Evolutionary conservation across 2,329 filamentous ascomycete species (phyloP), one percentile per base, ranked within the genome.

Genomic region (Aspergillus unguis): DNA sequence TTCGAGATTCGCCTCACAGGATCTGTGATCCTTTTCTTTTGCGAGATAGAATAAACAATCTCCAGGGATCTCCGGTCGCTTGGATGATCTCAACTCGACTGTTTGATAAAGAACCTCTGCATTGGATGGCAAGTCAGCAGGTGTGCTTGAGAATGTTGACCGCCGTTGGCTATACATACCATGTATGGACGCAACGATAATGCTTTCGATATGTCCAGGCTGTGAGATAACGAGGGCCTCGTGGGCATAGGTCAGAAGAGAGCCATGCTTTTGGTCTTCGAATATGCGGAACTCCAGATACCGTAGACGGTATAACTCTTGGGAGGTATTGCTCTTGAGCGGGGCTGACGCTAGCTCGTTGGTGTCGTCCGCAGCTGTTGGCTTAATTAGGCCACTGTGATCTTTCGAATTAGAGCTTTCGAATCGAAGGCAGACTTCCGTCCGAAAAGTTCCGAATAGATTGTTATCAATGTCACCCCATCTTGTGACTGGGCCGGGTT

Each of bases 41-140:
- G 51, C 46, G 11, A 53, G 26, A 33, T 49, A 53, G 25, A 41
- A 44, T 17, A 53, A 25, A 29, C 44, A 45, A 31, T 53, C 31
- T 2, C 17, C 35, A 7, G 51, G 51, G n/a, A 48, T 48, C 5
- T 53, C 41, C 6, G 28, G 41, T 10, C 32, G 45, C 31, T 23
- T 40, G 6, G 29, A 40, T 32, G 40, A 28, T 17, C 31, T 31
- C 7, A 49, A 17, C 10, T 43, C 31, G 11, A 45, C 46, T n/a
- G 10, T 48, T 25, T 41, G 45, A 28, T 44, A 41, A 17, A 33
- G 32, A 8, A 53, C 42, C 9, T 49, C 51, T 53, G n/a, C 11
- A 27, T 8, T 10, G 3, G 23, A 46, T n/a, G 10, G 11, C 6
- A 23, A 44, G 45, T 52, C 9, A 52, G 38, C 31, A 44, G 17